Percentiles rank a stretch among this genome's conserved stretches.
Evolutionary conservation across 306 rosid species (phyloP).

Genomic region (Begonia peltatifolia): DNA sequence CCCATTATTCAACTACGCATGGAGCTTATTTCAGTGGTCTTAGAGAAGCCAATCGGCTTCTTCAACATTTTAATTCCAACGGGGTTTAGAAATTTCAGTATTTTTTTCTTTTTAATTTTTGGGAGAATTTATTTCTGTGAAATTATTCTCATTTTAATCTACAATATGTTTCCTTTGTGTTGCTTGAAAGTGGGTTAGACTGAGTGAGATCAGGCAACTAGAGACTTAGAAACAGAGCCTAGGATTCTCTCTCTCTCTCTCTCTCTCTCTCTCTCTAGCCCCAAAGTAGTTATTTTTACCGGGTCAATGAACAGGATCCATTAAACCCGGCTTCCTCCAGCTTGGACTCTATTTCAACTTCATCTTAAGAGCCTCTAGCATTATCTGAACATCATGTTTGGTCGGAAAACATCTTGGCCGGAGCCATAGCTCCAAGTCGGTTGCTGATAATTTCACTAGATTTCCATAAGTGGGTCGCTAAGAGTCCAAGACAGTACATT

Average conservation of each 20-base stretch:
- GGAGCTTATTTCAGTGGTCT: slow-evolving; percentile 98
- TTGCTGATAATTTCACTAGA: too few relatives aligned
- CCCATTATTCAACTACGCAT: slow-evolving; percentile 95
- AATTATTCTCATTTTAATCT: slow-evolving; percentile 37
- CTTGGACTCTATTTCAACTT: slow-evolving; percentile 33
- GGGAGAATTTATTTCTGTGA: slow-evolving; percentile 34
- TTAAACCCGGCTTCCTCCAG: slow-evolving; percentile 63
- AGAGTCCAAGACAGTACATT: too few relatives aligned
- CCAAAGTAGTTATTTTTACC: slow-evolving; percentile 20
- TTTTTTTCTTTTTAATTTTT: slow-evolving; percentile 12
- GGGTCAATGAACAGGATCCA: slow-evolving; percentile 68
- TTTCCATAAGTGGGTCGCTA: too few relatives aligned
- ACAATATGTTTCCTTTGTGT: slow-evolving; percentile 25
- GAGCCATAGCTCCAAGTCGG: too few relatives aligned
- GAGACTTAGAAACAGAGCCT: slow-evolving; percentile 27
- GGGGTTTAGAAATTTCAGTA: slow-evolving; percentile 28
- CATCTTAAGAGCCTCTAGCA: too few relatives aligned
- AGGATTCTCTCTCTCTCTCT: slow-evolving; percentile 25
- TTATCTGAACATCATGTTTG: too few relatives aligned
- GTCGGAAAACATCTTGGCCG: too few relatives aligned
- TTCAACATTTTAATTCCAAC: slow-evolving; percentile 61
- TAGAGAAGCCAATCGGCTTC: slow-evolving; percentile 92
- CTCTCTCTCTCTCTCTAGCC: slow-evolving; percentile 3
- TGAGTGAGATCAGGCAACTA: slow-evolving; percentile 13
- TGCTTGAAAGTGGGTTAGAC: slow-evolving; percentile 29